Evolutionary conservation across 2,329 filamentous ascomycete species (phyloP).

Genomic region (Stromatinia cepivora): DNA sequence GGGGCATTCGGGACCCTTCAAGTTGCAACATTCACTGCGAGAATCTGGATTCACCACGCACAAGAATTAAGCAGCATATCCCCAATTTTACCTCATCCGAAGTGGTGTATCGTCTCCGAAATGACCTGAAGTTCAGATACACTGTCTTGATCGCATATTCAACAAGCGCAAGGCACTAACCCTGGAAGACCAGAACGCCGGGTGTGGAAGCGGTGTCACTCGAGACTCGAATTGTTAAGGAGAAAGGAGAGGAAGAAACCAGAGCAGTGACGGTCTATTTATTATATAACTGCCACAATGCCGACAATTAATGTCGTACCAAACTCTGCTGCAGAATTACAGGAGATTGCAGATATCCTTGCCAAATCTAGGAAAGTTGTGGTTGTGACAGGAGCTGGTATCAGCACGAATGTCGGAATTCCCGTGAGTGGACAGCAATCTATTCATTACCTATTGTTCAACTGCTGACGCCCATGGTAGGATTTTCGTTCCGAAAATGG

Average conservation of each 20-base stretch:
- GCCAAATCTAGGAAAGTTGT: constrained; percentile 68
- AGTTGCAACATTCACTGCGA: background rate
- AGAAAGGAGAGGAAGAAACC: background rate
- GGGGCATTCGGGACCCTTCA: too few species aligned
- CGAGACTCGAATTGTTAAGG: background rate
- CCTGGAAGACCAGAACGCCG: background rate
- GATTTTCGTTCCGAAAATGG: constrained; percentile 73
- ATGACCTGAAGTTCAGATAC: constrained; percentile 2
- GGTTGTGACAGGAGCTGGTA: constrained; percentile 70
- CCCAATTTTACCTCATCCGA: background rate
- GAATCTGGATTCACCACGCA: background rate
- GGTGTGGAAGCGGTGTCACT: background rate
- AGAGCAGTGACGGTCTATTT: background rate
- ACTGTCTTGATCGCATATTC: constrained; percentile 12
- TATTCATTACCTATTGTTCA: constrained; percentile 19
- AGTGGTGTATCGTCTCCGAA: background rate
- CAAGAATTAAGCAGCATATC: background rate
- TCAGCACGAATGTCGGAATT: constrained; percentile 75
- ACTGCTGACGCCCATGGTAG: constrained; percentile 44
- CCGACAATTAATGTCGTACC: constrained; percentile 39
- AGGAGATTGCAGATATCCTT: constrained; percentile 63
- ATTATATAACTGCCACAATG: constrained; percentile 31
- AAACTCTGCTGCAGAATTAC: constrained; percentile 46
- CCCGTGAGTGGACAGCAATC: constrained; percentile 53
- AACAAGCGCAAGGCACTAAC: background rate